Evolutionary conservation across 192 early-diverging fungal genomes (phyloP), one percentile per base, ranked within the genome.

Genomic region (Backusella westeae): DNA sequence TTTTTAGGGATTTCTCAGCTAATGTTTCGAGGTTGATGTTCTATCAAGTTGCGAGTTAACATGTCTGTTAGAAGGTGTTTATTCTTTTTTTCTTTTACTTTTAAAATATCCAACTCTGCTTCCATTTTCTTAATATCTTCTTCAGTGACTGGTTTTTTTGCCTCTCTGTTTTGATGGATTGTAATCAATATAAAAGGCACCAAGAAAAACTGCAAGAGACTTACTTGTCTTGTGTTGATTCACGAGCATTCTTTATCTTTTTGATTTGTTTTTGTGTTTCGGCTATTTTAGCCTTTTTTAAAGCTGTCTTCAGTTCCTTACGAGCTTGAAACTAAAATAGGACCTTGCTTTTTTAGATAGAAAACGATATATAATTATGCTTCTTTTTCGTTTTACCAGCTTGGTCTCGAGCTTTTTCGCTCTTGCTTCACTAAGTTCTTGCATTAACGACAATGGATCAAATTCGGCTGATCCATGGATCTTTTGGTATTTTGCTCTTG

Each of bases 251-350:
- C 71, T 75, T 75, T 39, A 59, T 69, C 39, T 81, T 80, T 32
- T 80, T 83, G 14, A 72, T 21, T n/a, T 76, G 78, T 39, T 66
- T 72, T 71, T 77, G 82, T 8, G 42, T 42, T 74, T 83, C 82
- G 12, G 14, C 29, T 1, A 23, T 42, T 34, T 83, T 83, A n/a
- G 65, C 68, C 29, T 83, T 83, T 56, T 83, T 83, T 15, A 83
- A 39, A 35, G 36, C n/a, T 17, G 70, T 70, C 12, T 52, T 52
- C 2, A 80, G 4, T 21, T 83, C 82, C 35, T 77, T 79, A 32
- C 32, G 46, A 23, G 72, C 68, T 34, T 83, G 82, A 41, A 75
- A 77, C 82, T 83, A 68, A 34, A 26, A 6, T 15, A 34, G 29
- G 1, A 0, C 4, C 59, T 52, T 21, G 34, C 15, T 49, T 49